These are phyloP conservation scores for Clonostachys rosea DNA, from an alignment of 2,329 filamentous ascomycete genomes.

Conservation along the genomic window DNA sequence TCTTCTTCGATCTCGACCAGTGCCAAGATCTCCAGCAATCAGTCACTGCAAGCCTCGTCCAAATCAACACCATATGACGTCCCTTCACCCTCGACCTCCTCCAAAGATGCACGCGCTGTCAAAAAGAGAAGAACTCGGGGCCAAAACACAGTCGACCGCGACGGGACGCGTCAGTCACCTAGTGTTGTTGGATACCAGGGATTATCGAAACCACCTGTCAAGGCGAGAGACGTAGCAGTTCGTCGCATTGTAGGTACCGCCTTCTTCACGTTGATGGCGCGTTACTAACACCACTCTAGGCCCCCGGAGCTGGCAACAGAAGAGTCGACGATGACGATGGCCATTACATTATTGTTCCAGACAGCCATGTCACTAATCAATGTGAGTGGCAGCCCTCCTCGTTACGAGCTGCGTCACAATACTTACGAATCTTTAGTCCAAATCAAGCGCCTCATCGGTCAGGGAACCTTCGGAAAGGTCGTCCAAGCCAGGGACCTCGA, in stretches of 20 bases:
- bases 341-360: conserved; percentile 90
- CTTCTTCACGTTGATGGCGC: too few relatives aligned
- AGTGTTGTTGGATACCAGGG: conserved; percentile 57
- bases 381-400: conserved; percentile 55
- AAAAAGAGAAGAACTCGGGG: too few relatives aligned
- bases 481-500: conserved; percentile 84
- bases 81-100: conserved; percentile 8
- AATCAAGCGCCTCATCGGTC: conserved; percentile 84
- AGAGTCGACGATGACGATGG: conserved; percentile 96
- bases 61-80: conserved; percentile 64
- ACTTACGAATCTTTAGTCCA: conserved; percentile 53
- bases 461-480: conserved; percentile 97
- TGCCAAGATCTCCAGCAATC: conserved; percentile 31
- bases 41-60: too few relatives aligned
- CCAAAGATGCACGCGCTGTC: too few relatives aligned
- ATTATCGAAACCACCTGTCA: conserved; percentile 67
- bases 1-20: conserved; percentile 44
- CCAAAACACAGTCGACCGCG: too few relatives aligned
- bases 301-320: conserved; percentile 46
- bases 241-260: too few relatives aligned
- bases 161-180: too few relatives aligned
- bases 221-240: background rate
- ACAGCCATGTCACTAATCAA: conserved; percentile 80
- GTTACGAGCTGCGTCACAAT: background rate
- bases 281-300: conserved; percentile 6